phyloP scores from a whole-genome alignment of 345 rosid species.

The Hibiscus trionum region DNA sequence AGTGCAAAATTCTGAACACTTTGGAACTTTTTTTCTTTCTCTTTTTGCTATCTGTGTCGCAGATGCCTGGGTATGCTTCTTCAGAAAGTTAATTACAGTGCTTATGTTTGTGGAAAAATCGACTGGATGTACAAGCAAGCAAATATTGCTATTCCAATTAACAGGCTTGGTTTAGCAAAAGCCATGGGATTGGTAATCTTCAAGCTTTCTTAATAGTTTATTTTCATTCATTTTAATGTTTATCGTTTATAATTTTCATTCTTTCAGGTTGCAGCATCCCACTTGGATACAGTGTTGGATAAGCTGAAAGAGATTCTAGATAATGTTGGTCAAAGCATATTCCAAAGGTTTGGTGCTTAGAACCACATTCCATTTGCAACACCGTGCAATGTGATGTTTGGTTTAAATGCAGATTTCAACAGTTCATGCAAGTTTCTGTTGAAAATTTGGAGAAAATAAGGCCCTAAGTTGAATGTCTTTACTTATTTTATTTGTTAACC shows the following conservation, averaged over 20 bases:
- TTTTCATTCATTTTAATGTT: slow-evolving; percentile 7
- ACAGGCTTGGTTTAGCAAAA: slow-evolving; percentile 96
- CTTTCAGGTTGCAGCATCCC: slow-evolving; percentile 93
- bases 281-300: slow-evolving; percentile 85
- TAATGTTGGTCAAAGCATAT: slow-evolving; percentile 67
- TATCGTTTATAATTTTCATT: slow-evolving; percentile 15
- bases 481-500: neutral
- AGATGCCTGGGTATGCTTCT: slow-evolving; percentile 94
- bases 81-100: slow-evolving; percentile 80
- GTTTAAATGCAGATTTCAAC: neutral
- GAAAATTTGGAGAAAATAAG: neutral
- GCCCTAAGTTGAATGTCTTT: neutral
- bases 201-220: slow-evolving; percentile 3
- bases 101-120: slow-evolving; percentile 74
- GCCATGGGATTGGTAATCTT: slow-evolving; percentile 90
- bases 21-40: neutral
- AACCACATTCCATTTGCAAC: neutral
- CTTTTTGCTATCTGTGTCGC: slow-evolving; percentile 19
- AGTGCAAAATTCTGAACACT: neutral
- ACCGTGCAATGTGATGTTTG: neutral
- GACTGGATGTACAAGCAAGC: slow-evolving; percentile 89
- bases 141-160: slow-evolving; percentile 68
- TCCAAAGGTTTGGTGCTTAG: slow-evolving; percentile 56
- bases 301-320: slow-evolving; percentile 85
- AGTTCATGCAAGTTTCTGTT: neutral